Evolutionary conservation across 371 early-diverging fungal genomes (phyloP), one percentile per base, ranked within the genome.

Genomic region (Parasitella parasitica): DNA sequence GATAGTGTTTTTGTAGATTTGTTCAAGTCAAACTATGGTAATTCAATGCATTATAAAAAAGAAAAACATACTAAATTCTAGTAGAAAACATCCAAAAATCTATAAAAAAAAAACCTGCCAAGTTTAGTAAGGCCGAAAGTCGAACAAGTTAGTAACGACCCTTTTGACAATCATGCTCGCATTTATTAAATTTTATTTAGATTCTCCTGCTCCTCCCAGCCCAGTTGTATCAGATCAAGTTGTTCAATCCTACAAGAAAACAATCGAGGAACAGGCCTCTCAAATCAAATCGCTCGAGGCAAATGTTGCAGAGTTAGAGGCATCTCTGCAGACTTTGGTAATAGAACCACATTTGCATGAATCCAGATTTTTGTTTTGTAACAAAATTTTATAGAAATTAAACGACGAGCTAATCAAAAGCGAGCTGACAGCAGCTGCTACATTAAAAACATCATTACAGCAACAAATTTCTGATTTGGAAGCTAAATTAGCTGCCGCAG

Each of bases 1-100:
- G 94, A 94, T 71, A 80, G 82, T 53, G 67, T 86, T 1, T 96
- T 95, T 81, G 90, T 90, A 5, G 92, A 94, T 20, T 81, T 94
- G 53, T 87, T 94, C 72, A 92, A 91, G 69, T 72, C 84, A 41
- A 88, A 81, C 13, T 89, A 87, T 67, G 92, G 92, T 90, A 83
- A 59, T 3, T 32, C 32, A 32, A 4, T 32, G 6, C 11, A 11
- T 32, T 8, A 8, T 32, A 11, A 32, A 34, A 16, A 2, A 37
- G 22, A 0, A 37, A n/a, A n/a, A n/a, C n/a, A n/a, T n/a, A n/a
- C n/a, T n/a, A n/a, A n/a, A n/a, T 24, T 39, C 49, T 16, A 50
- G n/a, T 63, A 76, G 71, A 77, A 60, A 51, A 64, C 50, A 64
- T 76, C 32, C 75, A 74, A 56, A 70, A 70, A 46, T 63, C 75